These are phyloP conservation scores for Thielaviopsis euricoi DNA, from an alignment of 2,329 filamentous ascomycete genomes.

Conservation along the genomic window DNA sequence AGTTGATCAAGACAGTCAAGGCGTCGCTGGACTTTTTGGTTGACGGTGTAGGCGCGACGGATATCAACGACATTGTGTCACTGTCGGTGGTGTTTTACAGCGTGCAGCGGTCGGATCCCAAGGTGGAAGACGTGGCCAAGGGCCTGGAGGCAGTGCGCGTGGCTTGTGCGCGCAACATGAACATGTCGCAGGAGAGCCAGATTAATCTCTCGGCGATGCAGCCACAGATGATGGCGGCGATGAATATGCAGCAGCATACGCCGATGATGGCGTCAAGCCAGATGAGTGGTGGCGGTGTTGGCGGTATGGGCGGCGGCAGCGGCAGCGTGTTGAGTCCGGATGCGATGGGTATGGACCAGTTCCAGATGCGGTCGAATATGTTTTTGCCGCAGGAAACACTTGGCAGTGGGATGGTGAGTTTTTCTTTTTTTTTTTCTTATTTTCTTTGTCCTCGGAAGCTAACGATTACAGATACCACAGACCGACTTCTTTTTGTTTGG, in stretches of 20 bases:
- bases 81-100: slow-evolving; percentile 31
- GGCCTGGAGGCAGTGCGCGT: slow-evolving; percentile 28
- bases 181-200: slow-evolving; percentile 24
- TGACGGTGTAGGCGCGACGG: slow-evolving; percentile 29
- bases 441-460: neutral
- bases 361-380: slow-evolving; percentile 7
- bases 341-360: slow-evolving; percentile 8
- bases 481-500: slow-evolving; percentile 8
- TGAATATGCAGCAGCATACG: slow-evolving; percentile 3
- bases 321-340: slow-evolving; percentile 2
- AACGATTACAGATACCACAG: neutral
- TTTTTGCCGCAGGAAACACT: slow-evolving; percentile 2
- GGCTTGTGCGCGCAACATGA: slow-evolving; percentile 27
- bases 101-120: slow-evolving; percentile 26
- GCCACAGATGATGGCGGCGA: neutral
- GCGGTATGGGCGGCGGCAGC: too few relatives aligned
- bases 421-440: neutral
- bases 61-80: slow-evolving; percentile 33
- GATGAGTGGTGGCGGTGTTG: too few relatives aligned
- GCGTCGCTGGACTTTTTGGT: slow-evolving; percentile 30
- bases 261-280: slow-evolving; percentile 2
- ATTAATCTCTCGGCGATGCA: slow-evolving; percentile 6
- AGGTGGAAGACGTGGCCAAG: slow-evolving; percentile 24
- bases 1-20: slow-evolving; percentile 28
- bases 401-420: slow-evolving; percentile 4